phyloP scores from a whole-genome alignment of 2,329 filamentous ascomycete species.

The Cytospora mali region DNA sequence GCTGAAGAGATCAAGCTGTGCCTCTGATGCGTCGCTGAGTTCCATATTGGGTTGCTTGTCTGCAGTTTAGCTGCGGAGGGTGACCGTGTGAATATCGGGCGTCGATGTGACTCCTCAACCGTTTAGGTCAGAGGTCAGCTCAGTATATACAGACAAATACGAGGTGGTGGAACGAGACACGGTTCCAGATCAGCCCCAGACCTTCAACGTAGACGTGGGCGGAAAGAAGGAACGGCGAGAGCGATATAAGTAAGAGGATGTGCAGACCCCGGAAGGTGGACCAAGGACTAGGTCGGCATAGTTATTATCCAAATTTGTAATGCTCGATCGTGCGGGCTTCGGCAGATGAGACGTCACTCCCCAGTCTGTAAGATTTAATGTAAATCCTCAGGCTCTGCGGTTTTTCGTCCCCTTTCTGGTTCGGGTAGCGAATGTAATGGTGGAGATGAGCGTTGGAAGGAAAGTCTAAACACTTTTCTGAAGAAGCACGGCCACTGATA shows the following conservation, averaged over 20 bases:
- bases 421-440: conserved; percentile 1
- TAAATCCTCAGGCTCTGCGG: neutral
- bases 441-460: neutral
- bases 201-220: neutral
- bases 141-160: neutral
- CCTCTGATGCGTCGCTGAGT: conserved; percentile 10
- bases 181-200: neutral
- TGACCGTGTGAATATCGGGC: neutral
- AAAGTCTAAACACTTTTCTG: neutral
- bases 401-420: neutral
- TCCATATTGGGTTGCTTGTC: conserved; percentile 17
- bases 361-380: neutral
- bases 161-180: neutral
- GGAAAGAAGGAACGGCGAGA: neutral
- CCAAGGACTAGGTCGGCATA: neutral
- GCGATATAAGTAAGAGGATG: neutral
- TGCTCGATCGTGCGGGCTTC: neutral
- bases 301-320: neutral
- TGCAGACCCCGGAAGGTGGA: neutral
- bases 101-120: neutral
- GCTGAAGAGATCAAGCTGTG: conserved; percentile 58
- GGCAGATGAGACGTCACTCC: neutral
- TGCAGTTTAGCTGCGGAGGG: neutral
- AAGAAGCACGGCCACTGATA: neutral
- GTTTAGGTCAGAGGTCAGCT: neutral